phyloP scores from a whole-genome alignment of 805 yeast species.

The Ogataea paraovalis region DNA sequence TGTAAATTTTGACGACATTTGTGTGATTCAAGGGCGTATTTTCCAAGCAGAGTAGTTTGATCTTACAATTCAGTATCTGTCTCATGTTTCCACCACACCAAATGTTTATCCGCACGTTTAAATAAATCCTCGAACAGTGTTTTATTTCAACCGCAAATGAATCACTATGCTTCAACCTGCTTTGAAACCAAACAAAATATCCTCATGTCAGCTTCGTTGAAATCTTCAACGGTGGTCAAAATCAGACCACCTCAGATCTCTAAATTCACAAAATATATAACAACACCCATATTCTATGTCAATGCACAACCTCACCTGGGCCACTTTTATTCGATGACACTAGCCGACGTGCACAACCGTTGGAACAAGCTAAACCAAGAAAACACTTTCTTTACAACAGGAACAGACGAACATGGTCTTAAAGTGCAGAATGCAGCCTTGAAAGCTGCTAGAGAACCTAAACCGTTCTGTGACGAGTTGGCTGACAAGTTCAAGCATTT shows the following conservation, averaged over 20 bases:
- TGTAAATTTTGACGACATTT: too few species aligned
- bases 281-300: slow-evolving; percentile 95
- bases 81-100: too few species aligned
- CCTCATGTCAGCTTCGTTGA: too few species aligned
- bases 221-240: too few species aligned
- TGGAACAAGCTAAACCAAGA: slow-evolving; percentile 55
- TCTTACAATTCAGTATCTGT: too few species aligned
- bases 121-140: too few species aligned
- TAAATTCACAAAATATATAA: slow-evolving; percentile 41
- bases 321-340: slow-evolving; percentile 81
- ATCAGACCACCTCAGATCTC: slow-evolving; percentile 4
- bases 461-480: slow-evolving; percentile 67
- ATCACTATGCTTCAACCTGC: too few species aligned
- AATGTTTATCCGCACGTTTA: too few species aligned
- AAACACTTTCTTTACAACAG: slow-evolving; percentile 64
- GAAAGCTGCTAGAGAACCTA: slow-evolving; percentile 47
- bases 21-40: too few species aligned
- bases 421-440: slow-evolving; percentile 87
- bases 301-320: slow-evolving; percentile 96
- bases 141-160: too few species aligned
- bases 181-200: too few species aligned
- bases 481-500: slow-evolving; percentile 60
- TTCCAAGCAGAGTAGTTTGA: too few species aligned
- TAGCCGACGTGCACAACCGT: slow-evolving; percentile 74
- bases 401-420: slow-evolving; percentile 96